These are phyloP conservation scores for Rhizopogon vinicolor DNA, from an alignment of 768 basidiomycete genomes.

Conservation along the genomic window DNA sequence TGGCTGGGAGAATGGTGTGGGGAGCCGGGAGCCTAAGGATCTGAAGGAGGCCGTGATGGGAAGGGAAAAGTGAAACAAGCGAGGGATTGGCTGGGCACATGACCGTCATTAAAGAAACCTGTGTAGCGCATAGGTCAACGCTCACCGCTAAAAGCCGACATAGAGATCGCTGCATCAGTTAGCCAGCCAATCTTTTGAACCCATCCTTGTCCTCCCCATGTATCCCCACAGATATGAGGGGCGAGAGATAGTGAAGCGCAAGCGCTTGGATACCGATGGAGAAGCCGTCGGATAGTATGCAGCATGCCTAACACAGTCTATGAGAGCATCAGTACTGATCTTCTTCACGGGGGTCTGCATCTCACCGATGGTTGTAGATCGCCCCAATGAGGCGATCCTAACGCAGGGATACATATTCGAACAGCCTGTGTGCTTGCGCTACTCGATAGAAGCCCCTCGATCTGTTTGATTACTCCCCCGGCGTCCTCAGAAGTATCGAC, in stretches of 20 bases:
- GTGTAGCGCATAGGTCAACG: constrained; percentile 8
- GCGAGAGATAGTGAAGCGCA: constrained; percentile 70
- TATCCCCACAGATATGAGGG: constrained; percentile 54
- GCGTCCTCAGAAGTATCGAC: constrained; percentile 9
- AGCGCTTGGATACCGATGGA: constrained; percentile 53
- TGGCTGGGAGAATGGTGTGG: constrained; percentile 69
- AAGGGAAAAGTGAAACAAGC: constrained; percentile 67
- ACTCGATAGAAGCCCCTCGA: constrained; percentile 23
- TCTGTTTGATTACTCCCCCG: constrained; percentile 21
- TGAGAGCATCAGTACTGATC: not conserved
- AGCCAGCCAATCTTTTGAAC: constrained; percentile 75
- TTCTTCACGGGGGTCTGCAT: not conserved
- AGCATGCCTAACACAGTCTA: constrained; percentile 70
- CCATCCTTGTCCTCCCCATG: constrained; percentile 67
- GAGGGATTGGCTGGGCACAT: constrained; percentile 64
- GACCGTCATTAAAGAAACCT: constrained; percentile 5
- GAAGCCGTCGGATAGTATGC: constrained; percentile 54
- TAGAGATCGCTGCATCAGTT: constrained; percentile 67
- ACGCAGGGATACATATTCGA: constrained; percentile 56
- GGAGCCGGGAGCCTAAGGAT: constrained; percentile 74
- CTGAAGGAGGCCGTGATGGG: constrained; percentile 81
- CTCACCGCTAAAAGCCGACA: constrained; percentile 78
- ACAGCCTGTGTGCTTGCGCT: constrained; percentile 28
- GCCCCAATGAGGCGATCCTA: constrained; percentile 71
- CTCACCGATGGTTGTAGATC: constrained; percentile 53